A percentile compares a stretch with the other conserved stretches of the same genome.
phyloP scores from a whole-genome alignment of 2,329 filamentous ascomycete species.

The Ascocoryne sarcoides region DNA sequence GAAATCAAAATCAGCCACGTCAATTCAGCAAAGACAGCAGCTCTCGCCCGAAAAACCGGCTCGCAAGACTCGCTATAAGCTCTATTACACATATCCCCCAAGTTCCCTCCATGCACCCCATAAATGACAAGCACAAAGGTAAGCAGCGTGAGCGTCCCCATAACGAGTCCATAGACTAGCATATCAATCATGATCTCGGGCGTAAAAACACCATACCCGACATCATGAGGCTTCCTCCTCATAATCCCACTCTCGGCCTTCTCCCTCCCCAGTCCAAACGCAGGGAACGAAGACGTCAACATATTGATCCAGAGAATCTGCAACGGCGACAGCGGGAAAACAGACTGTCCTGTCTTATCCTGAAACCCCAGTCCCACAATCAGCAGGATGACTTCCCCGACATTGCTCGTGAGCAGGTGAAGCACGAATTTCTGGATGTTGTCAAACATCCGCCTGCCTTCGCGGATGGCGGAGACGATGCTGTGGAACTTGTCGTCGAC shows the following conservation, averaged over 20 bases:
- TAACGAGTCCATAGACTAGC: slow-evolving; percentile 43
- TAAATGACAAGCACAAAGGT: slow-evolving; percentile 45
- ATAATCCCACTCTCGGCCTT: slow-evolving; percentile 45
- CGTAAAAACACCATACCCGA: slow-evolving; percentile 41
- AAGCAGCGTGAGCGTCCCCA: slow-evolving; percentile 39
- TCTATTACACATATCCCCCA: slow-evolving; percentile 47
- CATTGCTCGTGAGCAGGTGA: slow-evolving; percentile 45
- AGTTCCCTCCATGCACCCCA: slow-evolving; percentile 39
- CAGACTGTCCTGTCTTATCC: slow-evolving; percentile 41
- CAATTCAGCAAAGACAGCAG: slow-evolving; percentile 46
- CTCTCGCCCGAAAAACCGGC: slow-evolving; percentile 45
- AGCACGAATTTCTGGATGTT: slow-evolving; percentile 51
- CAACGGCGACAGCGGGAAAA: slow-evolving; percentile 49
- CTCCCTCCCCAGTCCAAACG: slow-evolving; percentile 51
- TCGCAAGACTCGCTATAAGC: slow-evolving; percentile 39
- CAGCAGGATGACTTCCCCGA: slow-evolving; percentile 47
- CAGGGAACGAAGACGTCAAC: slow-evolving; percentile 50
- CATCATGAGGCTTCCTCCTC: slow-evolving; percentile 43
- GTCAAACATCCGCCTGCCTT: slow-evolving; percentile 45
- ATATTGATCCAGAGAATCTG: slow-evolving; percentile 58
- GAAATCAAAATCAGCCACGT: slow-evolving; percentile 49
- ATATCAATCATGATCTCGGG: slow-evolving; percentile 44
- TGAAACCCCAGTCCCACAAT: slow-evolving; percentile 52
- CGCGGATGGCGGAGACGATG: slow-evolving; percentile 43
- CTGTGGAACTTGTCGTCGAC: slow-evolving; percentile 47